A percentile compares a stretch with the other conserved stretches of the same genome.
Conservation (phyloP, 495 filamentous ascomycete genomes). For the Penicillium psychrofluorescens region DNA sequence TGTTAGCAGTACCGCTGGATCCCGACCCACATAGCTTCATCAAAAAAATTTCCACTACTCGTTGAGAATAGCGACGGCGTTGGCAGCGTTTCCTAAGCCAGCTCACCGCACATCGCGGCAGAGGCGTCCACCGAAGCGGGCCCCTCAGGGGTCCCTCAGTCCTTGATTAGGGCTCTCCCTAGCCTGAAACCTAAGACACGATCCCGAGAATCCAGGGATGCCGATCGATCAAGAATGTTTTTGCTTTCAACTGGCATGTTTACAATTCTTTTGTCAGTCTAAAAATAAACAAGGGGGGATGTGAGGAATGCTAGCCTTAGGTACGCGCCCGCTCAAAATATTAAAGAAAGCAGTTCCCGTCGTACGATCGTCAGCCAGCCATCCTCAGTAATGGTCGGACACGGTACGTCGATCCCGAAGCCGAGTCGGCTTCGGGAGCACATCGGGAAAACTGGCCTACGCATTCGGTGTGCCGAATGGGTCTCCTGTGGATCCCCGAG, state of each 20-base stretch:
- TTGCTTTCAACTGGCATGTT: too few relatives aligned
- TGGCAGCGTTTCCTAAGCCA: slow-evolving; percentile 2
- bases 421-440: slow-evolving; percentile 13
- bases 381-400: background rate
- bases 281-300: too few relatives aligned
- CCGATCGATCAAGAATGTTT: too few relatives aligned
- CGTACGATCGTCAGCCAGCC: too few relatives aligned
- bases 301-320: too few relatives aligned
- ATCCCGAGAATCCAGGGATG: slow-evolving; percentile 8
- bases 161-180: background rate
- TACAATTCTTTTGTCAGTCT: too few relatives aligned
- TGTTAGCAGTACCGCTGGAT: background rate
- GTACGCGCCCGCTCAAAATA: too few relatives aligned
- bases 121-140: slow-evolving; percentile 12
- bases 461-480: slow-evolving; percentile 14
- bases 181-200: slow-evolving; percentile 11
- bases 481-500: slow-evolving; percentile 2
- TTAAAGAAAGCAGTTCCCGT: too few relatives aligned
- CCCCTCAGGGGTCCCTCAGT: slow-evolving; percentile 3
- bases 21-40: background rate
- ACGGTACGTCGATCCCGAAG: slow-evolving; percentile 5
- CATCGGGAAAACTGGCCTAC: slow-evolving; percentile 9
- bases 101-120: slow-evolving; percentile 18
- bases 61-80: background rate
- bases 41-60: too few relatives aligned